Evolutionary conservation across 1,139 yeast genomes (phyloP).

Genomic region (Kurtzmaniella quercitrusa): DNA sequence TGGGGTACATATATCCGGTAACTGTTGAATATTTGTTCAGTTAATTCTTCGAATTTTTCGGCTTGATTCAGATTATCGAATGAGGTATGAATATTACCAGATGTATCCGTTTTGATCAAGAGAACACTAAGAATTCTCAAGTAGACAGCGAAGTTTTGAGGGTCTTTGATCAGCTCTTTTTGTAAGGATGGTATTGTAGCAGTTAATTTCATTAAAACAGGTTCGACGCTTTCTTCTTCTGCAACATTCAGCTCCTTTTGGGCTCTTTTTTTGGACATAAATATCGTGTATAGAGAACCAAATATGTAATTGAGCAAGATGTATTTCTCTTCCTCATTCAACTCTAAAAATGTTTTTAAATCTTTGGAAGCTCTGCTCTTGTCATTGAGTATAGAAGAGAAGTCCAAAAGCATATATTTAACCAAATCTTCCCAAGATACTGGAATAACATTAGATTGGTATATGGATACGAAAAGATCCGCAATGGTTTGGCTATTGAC

Average conservation of each 20-base stretch:
- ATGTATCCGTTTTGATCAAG: constrained; percentile 15
- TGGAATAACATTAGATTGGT: constrained; percentile 17
- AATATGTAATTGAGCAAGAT: constrained; percentile 23
- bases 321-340: constrained; percentile 13
- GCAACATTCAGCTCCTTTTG: constrained; percentile 7
- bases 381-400: constrained; percentile 23
- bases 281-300: constrained; percentile 23
- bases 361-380: constrained; percentile 10
- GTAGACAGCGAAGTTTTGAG: constrained; percentile 18
- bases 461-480: constrained; percentile 16
- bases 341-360: constrained; percentile 1
- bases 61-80: constrained; percentile 24
- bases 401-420: constrained; percentile 39
- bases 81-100: constrained; percentile 17
- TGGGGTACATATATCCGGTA: constrained; percentile 18
- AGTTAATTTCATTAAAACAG: constrained; percentile 19
- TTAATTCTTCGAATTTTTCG: constrained; percentile 24
- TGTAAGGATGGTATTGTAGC: constrained; percentile 22
- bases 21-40: constrained; percentile 20
- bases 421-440: constrained; percentile 33
- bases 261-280: constrained; percentile 10
- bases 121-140: constrained; percentile 29
- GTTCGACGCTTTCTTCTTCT: constrained; percentile 17
- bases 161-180: constrained; percentile 18
- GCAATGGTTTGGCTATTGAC: constrained; percentile 5